Evolutionary conservation across 179 eudicot genomes (phyloP), one percentile per base, ranked within the genome.

Genomic region (Camellia oleifera): DNA sequence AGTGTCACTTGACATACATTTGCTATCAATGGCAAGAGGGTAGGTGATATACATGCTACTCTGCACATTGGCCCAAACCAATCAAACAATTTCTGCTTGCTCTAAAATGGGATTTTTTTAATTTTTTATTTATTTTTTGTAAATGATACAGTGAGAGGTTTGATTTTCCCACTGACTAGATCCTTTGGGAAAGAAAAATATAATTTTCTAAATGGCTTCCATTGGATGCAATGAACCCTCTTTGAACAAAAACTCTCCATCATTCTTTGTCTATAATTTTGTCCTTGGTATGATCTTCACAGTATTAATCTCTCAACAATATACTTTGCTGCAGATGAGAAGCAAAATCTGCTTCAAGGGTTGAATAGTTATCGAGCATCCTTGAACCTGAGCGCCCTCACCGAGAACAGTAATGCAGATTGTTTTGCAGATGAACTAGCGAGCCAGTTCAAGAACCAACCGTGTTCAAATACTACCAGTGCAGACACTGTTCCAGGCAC

Each of bases 401-500:
- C 85, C 5, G 77, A 89, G 77, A 88, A 83, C 75, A 72, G 81
- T n/a, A 90, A 91, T 61, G 94, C 92, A 69, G 90, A 82, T 52
- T 91, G 94, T 81, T 83, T 91, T 57, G 94, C 94, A 2, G 84
- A 77, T 4, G 76, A 90, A 80, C 67, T 91, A 20, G 92, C 92
- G 26, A 77, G 83, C 42, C 92, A 91, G 77, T 90, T 70, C 85
- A 90, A 88, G 83, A 56, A 58, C 69, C 91, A 85, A 76, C 90
- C 91, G 3, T 91, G 94, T 74, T 84, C 92, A 56, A 91, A 91
- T 76, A 80, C 85, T 17, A 89, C 94, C 0, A 92, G 94, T 12
- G 66, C 94, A 81, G 76, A 81, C 79, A 87, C 90, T 0, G 78
- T 91, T 40, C 91, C 83, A 1, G 94, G 94, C 72, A 91, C 88